Evolutionary conservation across 495 filamentous ascomycete genomes (phyloP).

Genomic region (Aspergillus nanangensis): DNA sequence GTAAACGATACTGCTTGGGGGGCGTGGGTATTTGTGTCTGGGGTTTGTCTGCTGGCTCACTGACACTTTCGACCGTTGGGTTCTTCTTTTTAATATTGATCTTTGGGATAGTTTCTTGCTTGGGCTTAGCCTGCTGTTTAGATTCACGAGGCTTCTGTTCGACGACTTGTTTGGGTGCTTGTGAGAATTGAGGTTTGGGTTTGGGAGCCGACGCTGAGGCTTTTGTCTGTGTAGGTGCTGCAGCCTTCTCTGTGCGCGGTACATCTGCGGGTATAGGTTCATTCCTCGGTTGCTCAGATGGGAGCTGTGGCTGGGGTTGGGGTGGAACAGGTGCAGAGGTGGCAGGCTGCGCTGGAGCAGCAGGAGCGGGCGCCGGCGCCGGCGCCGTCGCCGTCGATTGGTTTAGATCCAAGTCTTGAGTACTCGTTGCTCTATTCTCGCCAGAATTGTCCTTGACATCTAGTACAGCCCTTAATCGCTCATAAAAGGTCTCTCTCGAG

Average conservation of each 20-base stretch:
- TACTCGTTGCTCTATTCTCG: neutral
- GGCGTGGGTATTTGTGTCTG: conserved; percentile 16
- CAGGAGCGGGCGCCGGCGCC: neutral
- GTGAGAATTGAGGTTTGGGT: neutral
- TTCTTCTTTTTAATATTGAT: neutral
- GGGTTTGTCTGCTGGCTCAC: conserved; percentile 11
- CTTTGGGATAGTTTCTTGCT: neutral
- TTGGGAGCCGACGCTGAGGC: neutral
- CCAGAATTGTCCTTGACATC: conserved; percentile 7
- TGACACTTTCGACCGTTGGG: neutral
- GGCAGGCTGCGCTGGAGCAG: neutral
- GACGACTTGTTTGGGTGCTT: neutral
- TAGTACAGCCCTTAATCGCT: conserved; percentile 41
- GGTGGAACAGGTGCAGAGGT: neutral
- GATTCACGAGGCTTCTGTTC: neutral
- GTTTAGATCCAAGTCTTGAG: neutral
- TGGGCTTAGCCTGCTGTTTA: too few species aligned
- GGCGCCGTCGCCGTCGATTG: neutral
- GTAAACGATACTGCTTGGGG: conserved; percentile 54
- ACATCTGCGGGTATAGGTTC: neutral
- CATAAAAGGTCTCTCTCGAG: conserved; percentile 52
- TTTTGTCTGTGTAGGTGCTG: neutral
- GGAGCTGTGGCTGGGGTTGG: neutral
- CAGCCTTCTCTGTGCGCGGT: neutral
- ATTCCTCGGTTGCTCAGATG: neutral